Evolutionary conservation across 129 eudicot species (phyloP).

Genomic region (Helichrysum umbraculigerum): DNA sequence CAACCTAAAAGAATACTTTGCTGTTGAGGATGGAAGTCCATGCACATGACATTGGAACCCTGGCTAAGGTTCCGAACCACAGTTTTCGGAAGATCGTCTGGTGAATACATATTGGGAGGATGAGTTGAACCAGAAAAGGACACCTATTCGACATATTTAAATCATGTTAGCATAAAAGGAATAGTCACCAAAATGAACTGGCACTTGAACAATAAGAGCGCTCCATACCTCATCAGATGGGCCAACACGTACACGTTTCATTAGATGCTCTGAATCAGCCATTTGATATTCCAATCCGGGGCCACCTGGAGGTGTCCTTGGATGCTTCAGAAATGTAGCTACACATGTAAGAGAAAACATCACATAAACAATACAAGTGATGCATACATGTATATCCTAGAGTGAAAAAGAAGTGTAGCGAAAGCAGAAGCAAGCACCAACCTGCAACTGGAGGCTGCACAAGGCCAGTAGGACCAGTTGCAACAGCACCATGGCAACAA

Average conservation of each 20-base stretch:
- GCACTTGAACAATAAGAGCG: conserved; percentile 11
- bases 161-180: conserved; percentile 25
- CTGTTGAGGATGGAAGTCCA: conserved; percentile 95
- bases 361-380: background rate
- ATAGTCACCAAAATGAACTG: background rate
- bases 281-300: conserved; percentile 82
- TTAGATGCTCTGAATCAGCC: conserved; percentile 78
- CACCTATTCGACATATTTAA: conserved; percentile 40
- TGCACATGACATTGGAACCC: conserved; percentile 80
- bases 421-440: conserved; percentile 22
- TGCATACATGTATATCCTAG: background rate
- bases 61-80: conserved; percentile 65
- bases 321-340: conserved; percentile 83
- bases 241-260: conserved; percentile 78
- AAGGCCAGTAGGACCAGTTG: conserved; percentile 76
- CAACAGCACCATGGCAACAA: conserved; percentile 73
- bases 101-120: conserved; percentile 60
- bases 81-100: conserved; percentile 80
- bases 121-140: conserved; percentile 75
- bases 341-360: conserved; percentile 22
- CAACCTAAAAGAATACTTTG: conserved; percentile 83
- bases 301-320: conserved; percentile 76
- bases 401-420: background rate
- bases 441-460: conserved; percentile 71
- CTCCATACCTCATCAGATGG: conserved; percentile 74